Evolutionary conservation across 768 basidiomycete genomes (phyloP).

Genomic region (Termitomyces sp.): DNA sequence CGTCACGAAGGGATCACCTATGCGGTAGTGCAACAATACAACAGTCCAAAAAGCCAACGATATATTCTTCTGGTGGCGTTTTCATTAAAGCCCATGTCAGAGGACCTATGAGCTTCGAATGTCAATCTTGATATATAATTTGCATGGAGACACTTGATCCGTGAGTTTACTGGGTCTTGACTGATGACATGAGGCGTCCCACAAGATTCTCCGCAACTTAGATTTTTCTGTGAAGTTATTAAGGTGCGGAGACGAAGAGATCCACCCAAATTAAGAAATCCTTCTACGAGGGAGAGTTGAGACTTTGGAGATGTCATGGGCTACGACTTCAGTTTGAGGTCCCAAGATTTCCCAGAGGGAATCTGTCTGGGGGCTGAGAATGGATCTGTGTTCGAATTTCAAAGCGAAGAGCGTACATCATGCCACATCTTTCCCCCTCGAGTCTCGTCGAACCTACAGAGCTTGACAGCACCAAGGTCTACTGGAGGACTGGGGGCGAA

Average conservation of each 20-base stretch:
- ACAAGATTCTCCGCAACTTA: background rate
- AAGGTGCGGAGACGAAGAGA: background rate
- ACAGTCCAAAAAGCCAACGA: too few species aligned
- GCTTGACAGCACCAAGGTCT: background rate
- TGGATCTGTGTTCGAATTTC: conserved; percentile 14
- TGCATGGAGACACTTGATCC: background rate
- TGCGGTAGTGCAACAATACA: too few species aligned
- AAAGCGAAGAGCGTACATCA: background rate
- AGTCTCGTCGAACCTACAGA: background rate
- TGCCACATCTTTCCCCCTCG: conserved; percentile 1
- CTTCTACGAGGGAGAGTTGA: background rate
- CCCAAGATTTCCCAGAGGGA: background rate
- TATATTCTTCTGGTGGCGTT: background rate
- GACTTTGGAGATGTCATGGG: background rate
- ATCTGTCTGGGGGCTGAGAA: conserved; percentile 9
- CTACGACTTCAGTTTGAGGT: background rate
- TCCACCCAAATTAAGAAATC: background rate
- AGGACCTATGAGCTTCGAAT: background rate
- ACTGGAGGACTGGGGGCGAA: background rate
- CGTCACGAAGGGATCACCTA: too few species aligned
- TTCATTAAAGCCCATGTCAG: background rate
- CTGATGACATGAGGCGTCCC: background rate
- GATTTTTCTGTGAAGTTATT: background rate
- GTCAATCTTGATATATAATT: background rate
- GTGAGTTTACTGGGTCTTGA: background rate